Evolutionary conservation across 2,329 filamentous ascomycete genomes (phyloP).

Genomic region (Aspergillus felis): DNA sequence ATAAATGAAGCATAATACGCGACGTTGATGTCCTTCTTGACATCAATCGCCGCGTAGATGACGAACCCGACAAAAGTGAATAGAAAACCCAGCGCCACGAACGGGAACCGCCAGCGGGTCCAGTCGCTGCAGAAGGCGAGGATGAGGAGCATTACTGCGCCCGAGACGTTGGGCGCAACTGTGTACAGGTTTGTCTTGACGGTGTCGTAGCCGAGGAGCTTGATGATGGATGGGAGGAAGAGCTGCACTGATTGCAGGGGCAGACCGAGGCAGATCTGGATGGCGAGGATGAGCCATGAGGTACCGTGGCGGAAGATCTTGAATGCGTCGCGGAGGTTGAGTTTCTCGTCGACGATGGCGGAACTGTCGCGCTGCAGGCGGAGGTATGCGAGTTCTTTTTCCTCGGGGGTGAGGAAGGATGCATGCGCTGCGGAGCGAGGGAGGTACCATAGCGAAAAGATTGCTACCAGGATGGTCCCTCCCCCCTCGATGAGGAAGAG

Average conservation of each 20-base stretch:
- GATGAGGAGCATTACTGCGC: constrained; percentile 67
- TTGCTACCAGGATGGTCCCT: constrained; percentile 57
- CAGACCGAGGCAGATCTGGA: constrained; percentile 58
- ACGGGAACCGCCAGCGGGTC: constrained; percentile 63
- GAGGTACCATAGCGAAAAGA: constrained; percentile 67
- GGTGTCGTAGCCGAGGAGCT: constrained; percentile 49
- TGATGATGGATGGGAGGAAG: constrained; percentile 58
- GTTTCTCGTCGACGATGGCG: constrained; percentile 56
- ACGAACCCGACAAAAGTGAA: constrained; percentile 75
- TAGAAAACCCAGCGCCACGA: constrained; percentile 68
- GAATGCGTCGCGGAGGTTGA: constrained; percentile 50
- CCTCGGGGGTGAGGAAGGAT: constrained; percentile 60
- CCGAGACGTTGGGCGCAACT: constrained; percentile 72
- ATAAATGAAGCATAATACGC: constrained; percentile 76
- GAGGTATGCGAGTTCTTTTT: constrained; percentile 65
- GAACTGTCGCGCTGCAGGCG: constrained; percentile 73
- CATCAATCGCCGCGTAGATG: constrained; percentile 68
- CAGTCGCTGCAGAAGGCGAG: constrained; percentile 69
- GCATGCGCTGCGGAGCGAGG: constrained; percentile 62
- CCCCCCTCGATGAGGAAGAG: constrained; percentile 56
- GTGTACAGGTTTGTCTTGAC: constrained; percentile 75
- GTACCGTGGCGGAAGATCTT: constrained; percentile 52
- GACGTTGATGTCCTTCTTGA: constrained; percentile 57
- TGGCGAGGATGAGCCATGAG: constrained; percentile 53
- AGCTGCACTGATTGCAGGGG: constrained; percentile 55